Evolutionary conservation across 192 early-diverging fungal species (phyloP), one percentile per base, ranked within the genome.

Genomic region (Diversispora epigaea): DNA sequence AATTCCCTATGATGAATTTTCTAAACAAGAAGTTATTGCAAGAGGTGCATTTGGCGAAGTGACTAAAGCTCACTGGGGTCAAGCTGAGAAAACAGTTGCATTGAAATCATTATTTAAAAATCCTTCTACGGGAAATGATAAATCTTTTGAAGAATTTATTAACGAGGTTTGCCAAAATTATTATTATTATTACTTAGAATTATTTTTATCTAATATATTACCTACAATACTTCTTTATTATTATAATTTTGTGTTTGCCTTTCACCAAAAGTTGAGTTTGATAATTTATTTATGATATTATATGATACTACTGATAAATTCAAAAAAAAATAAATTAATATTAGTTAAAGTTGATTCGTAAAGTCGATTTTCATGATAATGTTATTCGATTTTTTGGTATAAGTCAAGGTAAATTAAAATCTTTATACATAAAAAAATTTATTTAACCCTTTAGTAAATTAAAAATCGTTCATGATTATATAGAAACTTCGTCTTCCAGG

Each of bases 31-130:
- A 15, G 17, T 21, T 66, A 39, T 66, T 44, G 64, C 64, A 45
- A 39, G 64, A 15, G 64, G 64, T 4, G 64, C 43, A 19, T 66
- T 46, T n/a, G 64, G 64, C 15, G 45, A 43, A 19, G 45, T 66
- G 15, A 19, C 40, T 17, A 40, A 44, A 43, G 64, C 41, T 17
- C 19, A 5, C 1, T 66, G 64, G 64, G 15, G 12, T 32, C 17
- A 17, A 19, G 43, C 15, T 0, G 45, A 66, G 15, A 66, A 66
- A 47, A 17, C 12, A 6, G 44, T 66, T 44, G 64, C 64, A 4
- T 66, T 66, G 45, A 66, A 66, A 66, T 44, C 21, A 5, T 19
- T 66, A 21, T 58, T 21, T 58, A 22, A 14, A 9, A 19, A 58
- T 22, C 57, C 57, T 58, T 17, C n/a, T 21, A 25, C 57, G 12